These are phyloP conservation scores for Musa acuminata DNA, from an alignment of 176 grass and related monocot genomes.

Conservation along the genomic window DNA sequence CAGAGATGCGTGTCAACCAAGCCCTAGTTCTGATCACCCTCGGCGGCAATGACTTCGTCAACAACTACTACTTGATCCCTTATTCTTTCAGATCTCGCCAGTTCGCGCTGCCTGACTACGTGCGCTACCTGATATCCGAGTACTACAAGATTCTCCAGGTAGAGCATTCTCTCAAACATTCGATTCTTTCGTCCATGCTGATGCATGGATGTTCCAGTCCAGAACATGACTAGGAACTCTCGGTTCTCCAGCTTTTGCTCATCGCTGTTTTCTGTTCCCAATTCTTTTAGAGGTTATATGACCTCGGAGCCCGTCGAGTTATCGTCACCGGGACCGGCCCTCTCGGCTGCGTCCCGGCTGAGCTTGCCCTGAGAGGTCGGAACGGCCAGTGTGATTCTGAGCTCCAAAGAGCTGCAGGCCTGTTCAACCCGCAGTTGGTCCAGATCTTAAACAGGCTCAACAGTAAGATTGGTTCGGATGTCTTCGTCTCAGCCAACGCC, in stretches of 20 bases:
- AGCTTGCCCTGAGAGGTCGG: constrained; percentile 60
- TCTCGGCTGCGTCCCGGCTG: constrained; percentile 79
- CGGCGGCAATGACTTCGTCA: constrained; percentile 27
- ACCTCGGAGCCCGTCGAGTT: constrained; percentile 52
- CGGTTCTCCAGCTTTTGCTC: background rate
- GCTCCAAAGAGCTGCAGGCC: constrained; percentile 51
- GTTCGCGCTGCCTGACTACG: constrained; percentile 17
- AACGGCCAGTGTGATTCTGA: constrained; percentile 51
- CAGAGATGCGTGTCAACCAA: constrained; percentile 8
- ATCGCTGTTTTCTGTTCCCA: background rate
- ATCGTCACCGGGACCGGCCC: constrained; percentile 95
- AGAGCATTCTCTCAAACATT: background rate
- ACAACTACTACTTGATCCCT: constrained; percentile 25
- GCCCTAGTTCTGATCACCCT: constrained; percentile 19
- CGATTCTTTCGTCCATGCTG: background rate
- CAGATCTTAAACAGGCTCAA: constrained; percentile 47
- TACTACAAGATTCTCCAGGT: constrained; percentile 22
- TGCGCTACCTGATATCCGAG: constrained; percentile 10
- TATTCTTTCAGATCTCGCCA: constrained; percentile 22
- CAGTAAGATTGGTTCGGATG: constrained; percentile 31
- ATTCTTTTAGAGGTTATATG: constrained; percentile 43
- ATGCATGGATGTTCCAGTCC: background rate
- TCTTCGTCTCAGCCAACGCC: constrained; percentile 73
- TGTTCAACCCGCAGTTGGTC: constrained; percentile 84
- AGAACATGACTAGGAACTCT: background rate